Evolutionary conservation across 1,284 basidiomycete species (phyloP).

Genomic region (Phylloboletellus chloephorus): DNA sequence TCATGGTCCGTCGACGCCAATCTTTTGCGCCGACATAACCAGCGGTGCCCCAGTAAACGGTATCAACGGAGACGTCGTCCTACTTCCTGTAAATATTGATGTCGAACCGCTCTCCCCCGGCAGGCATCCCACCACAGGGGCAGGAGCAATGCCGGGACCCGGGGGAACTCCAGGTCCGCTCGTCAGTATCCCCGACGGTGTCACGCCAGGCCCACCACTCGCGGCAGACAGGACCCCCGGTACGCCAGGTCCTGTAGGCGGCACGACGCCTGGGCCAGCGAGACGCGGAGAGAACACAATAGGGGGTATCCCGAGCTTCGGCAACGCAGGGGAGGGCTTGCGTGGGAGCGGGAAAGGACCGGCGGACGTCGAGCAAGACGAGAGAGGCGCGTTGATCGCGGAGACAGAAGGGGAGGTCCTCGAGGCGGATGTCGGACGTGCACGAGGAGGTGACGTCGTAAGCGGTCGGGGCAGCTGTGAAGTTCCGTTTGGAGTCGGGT

Average conservation of each 20-base stretch:
- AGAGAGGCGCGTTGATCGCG: constrained; percentile 12
- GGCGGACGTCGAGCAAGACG: constrained; percentile 18
- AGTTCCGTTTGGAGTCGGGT: constrained; percentile 20
- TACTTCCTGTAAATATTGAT: constrained; percentile 16
- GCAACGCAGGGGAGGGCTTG: constrained; percentile 25
- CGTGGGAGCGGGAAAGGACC: constrained; percentile 23
- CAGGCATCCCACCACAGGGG: constrained; percentile 8
- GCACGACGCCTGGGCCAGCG: constrained; percentile 28
- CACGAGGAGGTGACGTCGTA: constrained; percentile 29
- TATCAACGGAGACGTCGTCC: constrained; percentile 28
- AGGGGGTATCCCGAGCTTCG: constrained; percentile 27
- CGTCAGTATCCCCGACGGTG: constrained; percentile 25
- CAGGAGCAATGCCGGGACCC: constrained; percentile 28
- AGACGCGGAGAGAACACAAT: constrained; percentile 29
- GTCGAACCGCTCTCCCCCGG: constrained; percentile 15
- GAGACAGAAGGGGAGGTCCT: constrained; percentile 16
- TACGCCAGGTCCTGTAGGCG: constrained; percentile 24
- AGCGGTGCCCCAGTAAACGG: constrained; percentile 13
- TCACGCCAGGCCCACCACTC: constrained; percentile 17
- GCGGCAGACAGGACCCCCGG: constrained; percentile 22
- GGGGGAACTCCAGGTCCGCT: constrained; percentile 29
- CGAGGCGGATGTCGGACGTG: constrained; percentile 13
- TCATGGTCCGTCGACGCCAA: constrained; percentile 21
- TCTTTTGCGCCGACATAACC: constrained; percentile 16
- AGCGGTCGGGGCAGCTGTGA: constrained; percentile 24